Base-by-base conservation (phyloP, 345 rosid genomes). In the Euphorbia pulcherrima region DNA sequence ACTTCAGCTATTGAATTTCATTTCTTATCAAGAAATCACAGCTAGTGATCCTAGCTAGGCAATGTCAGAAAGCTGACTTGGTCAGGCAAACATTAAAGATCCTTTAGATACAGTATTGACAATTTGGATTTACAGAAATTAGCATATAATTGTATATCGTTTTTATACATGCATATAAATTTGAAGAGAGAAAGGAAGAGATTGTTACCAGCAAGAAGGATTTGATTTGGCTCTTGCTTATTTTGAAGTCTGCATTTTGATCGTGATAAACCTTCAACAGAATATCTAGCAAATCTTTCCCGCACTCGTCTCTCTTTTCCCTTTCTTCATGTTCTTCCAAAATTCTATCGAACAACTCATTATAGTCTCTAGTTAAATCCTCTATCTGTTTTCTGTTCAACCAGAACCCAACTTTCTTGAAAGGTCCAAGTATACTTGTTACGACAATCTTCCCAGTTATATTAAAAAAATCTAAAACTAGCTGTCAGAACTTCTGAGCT, bases 211-310 rank as follows among this genome's bases (percentile, higher is more conserved):
- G 64, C 55, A 80, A 53, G 66, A 79, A 83, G 29, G 73, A 68
- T 74, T 82, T 82, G 68, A 84, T 73, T 5, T 69, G 63, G 8
- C 70, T 77, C 72, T 74, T 75, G 29, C 73, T 60, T 46, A 84
- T 75, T 76, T 65, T 78, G 10, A 78, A 69, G 33, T 82, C 81
- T 0, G 82, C 79, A 0, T 75, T 69, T 17, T 79, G 60, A 62
- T 81, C 80, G 17, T 74, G 63, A 75, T 41, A 70, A 46, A 74
- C 82, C 51, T 71, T 66, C 75, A 82, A 60, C 17, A 84, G 76
- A 71, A 73, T 50, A 82, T 84, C 85, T 79, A 84, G 69, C 74
- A 82, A 69, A 75, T 84, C 85, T 48, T 56, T 76, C 11, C 77
- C 14, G 11, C 3, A 6, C 5, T 26, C 40, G 8, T 30, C 70